phyloP scores from a whole-genome alignment of 257 asterid species.

The Solanum pennellii region DNA sequence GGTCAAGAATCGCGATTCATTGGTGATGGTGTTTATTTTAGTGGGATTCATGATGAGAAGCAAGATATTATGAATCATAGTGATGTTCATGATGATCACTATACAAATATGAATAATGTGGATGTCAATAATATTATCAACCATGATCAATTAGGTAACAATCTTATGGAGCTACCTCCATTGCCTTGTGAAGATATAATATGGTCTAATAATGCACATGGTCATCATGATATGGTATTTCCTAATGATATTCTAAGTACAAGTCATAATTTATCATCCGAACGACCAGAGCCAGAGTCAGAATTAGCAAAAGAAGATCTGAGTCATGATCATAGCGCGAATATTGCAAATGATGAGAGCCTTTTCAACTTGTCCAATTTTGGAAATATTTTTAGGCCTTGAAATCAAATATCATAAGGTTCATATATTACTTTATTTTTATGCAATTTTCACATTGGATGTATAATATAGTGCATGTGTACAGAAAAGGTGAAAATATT shows the following conservation, averaged over 20 bases:
- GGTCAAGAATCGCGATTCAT: slow-evolving; percentile 8
- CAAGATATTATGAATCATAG: background rate
- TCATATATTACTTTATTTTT: background rate
- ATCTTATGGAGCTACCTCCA: slow-evolving; percentile 10
- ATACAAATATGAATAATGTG: background rate
- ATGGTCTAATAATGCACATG: slow-evolving; percentile 28
- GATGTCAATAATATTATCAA: background rate
- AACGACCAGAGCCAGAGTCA: background rate
- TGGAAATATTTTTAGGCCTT: slow-evolving; percentile 43
- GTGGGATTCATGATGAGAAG: slow-evolving; percentile 10
- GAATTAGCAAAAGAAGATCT: slow-evolving; percentile 2
- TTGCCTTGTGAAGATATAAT: slow-evolving; percentile 30
- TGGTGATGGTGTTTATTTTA: background rate
- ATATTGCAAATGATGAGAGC: slow-evolving; percentile 2
- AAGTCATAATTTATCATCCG: background rate
- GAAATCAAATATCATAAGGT: background rate
- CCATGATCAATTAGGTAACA: background rate
- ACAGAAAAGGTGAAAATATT: background rate
- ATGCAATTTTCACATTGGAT: background rate
- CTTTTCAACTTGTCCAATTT: slow-evolving; percentile 24
- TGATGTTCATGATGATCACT: background rate
- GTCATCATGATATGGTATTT: background rate
- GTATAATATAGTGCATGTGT: background rate
- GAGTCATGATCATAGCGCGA: background rate
- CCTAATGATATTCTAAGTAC: slow-evolving; percentile 1